Evolutionary conservation across 2,329 filamentous ascomycete genomes (phyloP), one percentile per base, ranked within the genome.

Genomic region (Atkinsonella texensis): DNA sequence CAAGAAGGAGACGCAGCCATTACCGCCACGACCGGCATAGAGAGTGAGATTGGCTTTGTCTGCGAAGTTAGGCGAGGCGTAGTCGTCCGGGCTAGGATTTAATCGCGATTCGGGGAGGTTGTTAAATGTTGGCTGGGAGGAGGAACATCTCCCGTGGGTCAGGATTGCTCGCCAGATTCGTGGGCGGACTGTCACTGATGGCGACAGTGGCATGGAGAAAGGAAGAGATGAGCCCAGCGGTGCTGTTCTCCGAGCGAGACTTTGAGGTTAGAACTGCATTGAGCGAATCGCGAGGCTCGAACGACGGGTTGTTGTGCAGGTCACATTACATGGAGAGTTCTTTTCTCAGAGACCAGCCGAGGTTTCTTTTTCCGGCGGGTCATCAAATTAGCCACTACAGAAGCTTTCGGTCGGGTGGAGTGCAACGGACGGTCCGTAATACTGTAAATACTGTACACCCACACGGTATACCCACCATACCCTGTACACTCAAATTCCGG

Each of bases 1-100:
- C 43, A 94, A 72, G 65, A 97, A 98, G 0, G 93, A 93, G 48
- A 97, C 88, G 63, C 93, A 98, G 56, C 93, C 93, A 63, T 93
- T 84, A 9, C 93, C 93, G 28, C 93, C 93, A 2, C 75, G 70
- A 9, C 93, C 93, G 17, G 90, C 86, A 59, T 85, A 78, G 3
- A 97, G 68, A 0, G 80, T 86, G 31, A 97, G 69, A 8, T 80
- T 80, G 51, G 90, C 90, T 65, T 87, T 85, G 69, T 98, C 93
- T 52, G 87, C 84, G 63, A 98, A 98, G 44, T 84, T 85, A 4
- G 88, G 81, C 33, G 83, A 75, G 15, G 86, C 79, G 68, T 94
- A 97, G 67, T 95, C 89, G 61, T 89, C 84, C 0, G 90, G 89
- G 0, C 79, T 65, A 2, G 91, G 91, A 64, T 95, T 87, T 18